Conservation (phyloP, 2,329 filamentous ascomycete species). For the Monosporascus cannonballus region DNA sequence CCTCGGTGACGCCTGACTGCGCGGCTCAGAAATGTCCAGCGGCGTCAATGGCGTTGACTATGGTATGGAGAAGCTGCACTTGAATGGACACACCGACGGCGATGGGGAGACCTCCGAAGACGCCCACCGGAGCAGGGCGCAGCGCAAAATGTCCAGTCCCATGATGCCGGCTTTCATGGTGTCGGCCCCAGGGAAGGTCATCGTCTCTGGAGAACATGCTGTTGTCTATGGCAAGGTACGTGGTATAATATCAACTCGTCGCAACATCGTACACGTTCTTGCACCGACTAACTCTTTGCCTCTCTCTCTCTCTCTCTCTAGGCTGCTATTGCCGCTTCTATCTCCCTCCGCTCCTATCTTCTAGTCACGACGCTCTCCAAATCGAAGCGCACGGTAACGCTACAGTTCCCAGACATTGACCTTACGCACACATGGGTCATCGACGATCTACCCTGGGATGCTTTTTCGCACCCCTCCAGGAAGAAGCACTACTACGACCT, state of each 20-base stretch:
- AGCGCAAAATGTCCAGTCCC: slow-evolving; percentile 54
- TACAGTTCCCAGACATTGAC: slow-evolving; percentile 87
- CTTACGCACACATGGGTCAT: slow-evolving; percentile 93
- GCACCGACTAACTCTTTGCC: slow-evolving; percentile 1
- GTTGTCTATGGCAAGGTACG: slow-evolving; percentile 92
- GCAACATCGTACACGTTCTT: neutral
- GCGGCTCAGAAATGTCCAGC: slow-evolving; percentile 26
- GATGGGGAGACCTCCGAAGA: slow-evolving; percentile 21
- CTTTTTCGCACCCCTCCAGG: slow-evolving; percentile 73
- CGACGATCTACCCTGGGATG: slow-evolving; percentile 79
- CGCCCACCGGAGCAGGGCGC: slow-evolving; percentile 31
- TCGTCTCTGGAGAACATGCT: slow-evolving; percentile 95
- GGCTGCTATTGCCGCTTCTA: slow-evolving; percentile 89
- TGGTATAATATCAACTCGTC: neutral
- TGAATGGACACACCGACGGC: slow-evolving; percentile 20
- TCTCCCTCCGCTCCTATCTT: slow-evolving; percentile 92
- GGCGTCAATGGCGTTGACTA: slow-evolving; percentile 24
- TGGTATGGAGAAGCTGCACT: slow-evolving; percentile 18
- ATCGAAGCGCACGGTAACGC: slow-evolving; percentile 77
- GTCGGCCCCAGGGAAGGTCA: slow-evolving; percentile 95
- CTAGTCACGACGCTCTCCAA: slow-evolving; percentile 93
- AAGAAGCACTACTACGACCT: slow-evolving; percentile 95
- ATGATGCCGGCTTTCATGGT: slow-evolving; percentile 94
- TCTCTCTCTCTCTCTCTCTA: slow-evolving; percentile 25
- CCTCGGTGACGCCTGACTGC: slow-evolving; percentile 21